Conservation (phyloP, 2,329 filamentous ascomycete species). For the Xylariaceae sp. region DNA sequence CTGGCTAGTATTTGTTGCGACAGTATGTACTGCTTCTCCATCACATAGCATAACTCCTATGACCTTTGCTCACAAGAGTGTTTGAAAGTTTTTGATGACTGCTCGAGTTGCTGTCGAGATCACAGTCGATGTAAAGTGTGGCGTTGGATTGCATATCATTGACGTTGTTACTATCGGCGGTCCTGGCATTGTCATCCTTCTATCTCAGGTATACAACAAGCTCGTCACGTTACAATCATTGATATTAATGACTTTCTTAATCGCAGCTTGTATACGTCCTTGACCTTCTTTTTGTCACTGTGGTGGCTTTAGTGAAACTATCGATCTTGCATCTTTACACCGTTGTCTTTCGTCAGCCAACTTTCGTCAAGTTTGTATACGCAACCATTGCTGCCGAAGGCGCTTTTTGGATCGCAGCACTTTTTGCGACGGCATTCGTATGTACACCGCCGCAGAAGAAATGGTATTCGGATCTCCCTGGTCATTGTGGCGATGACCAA, state of each 20-base stretch:
- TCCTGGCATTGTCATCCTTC: conserved; percentile 2
- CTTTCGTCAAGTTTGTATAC: conserved; percentile 7
- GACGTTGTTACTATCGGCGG: conserved; percentile 10
- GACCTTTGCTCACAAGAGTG: neutral
- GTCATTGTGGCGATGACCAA: conserved; percentile 9
- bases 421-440: conserved; percentile 11
- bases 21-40: conserved; percentile 2
- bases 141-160: conserved; percentile 13
- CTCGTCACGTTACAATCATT: neutral
- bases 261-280: neutral
- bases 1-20: conserved; percentile 10
- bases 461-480: conserved; percentile 7
- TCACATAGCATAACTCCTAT: neutral
- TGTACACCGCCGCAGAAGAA: conserved; percentile 10
- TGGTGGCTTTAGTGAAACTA: conserved; percentile 15
- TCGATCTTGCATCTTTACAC: conserved; percentile 20
- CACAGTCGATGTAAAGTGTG: conserved; percentile 12
- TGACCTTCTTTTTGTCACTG: conserved; percentile 12
- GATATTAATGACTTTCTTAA: neutral
- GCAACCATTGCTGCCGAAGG: conserved; percentile 1
- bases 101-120: conserved; percentile 15
- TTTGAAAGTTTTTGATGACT: conserved; percentile 7
- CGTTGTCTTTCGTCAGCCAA: conserved; percentile 7
- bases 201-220: neutral
- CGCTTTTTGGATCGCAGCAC: conserved; percentile 10